phyloP scores from a whole-genome alignment of 176 grass and related monocot genomes.

The Zoysia japonica region DNA sequence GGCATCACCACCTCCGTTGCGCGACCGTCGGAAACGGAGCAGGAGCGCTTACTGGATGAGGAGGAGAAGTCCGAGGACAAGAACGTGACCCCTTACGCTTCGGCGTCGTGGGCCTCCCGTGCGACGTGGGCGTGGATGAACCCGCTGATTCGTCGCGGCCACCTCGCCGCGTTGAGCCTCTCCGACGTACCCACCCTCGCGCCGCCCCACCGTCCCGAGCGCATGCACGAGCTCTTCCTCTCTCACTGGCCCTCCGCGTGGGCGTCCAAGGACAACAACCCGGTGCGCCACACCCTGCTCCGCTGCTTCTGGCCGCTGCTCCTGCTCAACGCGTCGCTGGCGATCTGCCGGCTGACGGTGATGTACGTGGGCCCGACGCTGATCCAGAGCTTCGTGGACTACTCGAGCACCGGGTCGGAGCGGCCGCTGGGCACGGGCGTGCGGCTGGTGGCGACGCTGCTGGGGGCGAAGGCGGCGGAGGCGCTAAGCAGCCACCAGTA shows the following conservation, averaged over 20 bases:
- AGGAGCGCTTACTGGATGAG: too few relatives aligned
- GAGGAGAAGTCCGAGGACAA: not conserved
- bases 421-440: constrained; percentile 39
- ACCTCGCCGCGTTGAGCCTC: constrained; percentile 54
- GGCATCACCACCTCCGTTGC: constrained; percentile 9
- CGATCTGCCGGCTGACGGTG: constrained; percentile 59
- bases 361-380: constrained; percentile 91
- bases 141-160: constrained; percentile 65
- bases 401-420: constrained; percentile 3
- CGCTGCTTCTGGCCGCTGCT: constrained; percentile 75
- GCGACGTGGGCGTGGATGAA: constrained; percentile 88
- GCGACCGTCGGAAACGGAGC: too few relatives aligned
- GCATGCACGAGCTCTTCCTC: constrained; percentile 66
- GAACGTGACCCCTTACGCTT: constrained; percentile 62
- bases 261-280: constrained; percentile 49
- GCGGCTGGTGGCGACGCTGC: constrained; percentile 59
- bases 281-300: constrained; percentile 64
- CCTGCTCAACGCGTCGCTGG: constrained; percentile 61
- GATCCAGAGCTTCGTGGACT: constrained; percentile 85
- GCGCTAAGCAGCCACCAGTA: constrained; percentile 86
- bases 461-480: constrained; percentile 73
- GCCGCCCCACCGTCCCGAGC: constrained; percentile 61
- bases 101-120: constrained; percentile 54
- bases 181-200: constrained; percentile 67
- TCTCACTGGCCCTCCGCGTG: constrained; percentile 50